Base-by-base conservation (phyloP, 768 basidiomycete species). In the Epithele typhae region DNA sequence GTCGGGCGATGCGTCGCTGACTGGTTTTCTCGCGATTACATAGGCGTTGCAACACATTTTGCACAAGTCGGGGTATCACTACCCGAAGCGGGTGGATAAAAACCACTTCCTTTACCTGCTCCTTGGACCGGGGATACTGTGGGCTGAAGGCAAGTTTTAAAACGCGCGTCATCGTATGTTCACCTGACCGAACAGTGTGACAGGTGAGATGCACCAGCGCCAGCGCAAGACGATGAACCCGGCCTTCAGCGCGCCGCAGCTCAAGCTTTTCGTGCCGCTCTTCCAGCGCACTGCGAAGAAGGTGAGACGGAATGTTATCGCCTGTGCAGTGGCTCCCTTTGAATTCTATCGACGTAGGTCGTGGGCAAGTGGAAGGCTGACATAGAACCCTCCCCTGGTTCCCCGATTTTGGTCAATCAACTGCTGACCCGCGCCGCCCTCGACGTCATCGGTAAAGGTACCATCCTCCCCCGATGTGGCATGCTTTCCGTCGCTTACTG, bases 21-120 rank as follows among this genome's bases (percentile, higher is more conserved):
- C 43, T 3, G 3, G 5, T 27, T 14, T 30, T 2, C 1, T 15
- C 3, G 23, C 11, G 1, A 4, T n/a, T n/a, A 40, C 14, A 6
- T 41, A 62, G 48, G 61, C 58, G 0, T 21, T 62, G 25, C 62
- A 62, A 21, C 54, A 59, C 30, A 56, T 60, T 15, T 53, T 50
- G 12, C 56, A 64, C 14, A 54, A 54, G n/a, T 55, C 61, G 3
- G 56, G 53, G n/a, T 61, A 61, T 38, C 51, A 47, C 37, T 64
- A 55, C 40, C 37, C 36, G 23, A 59, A 61, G 40, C 46, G 44
- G 24, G 1, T 25, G 49, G 46, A 32, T 3, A 30, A 45, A 19
- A 53, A 48, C 35, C 36, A 42, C 7, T 22, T 43, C 7, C 12
- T 14, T 4, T 42, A 27, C 9, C 11, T 53, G 14, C 12, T 46